These are phyloP conservation scores for Globomyces sp. DNA, from an alignment of 371 early-diverging fungal species.

Conservation along the genomic window DNA sequence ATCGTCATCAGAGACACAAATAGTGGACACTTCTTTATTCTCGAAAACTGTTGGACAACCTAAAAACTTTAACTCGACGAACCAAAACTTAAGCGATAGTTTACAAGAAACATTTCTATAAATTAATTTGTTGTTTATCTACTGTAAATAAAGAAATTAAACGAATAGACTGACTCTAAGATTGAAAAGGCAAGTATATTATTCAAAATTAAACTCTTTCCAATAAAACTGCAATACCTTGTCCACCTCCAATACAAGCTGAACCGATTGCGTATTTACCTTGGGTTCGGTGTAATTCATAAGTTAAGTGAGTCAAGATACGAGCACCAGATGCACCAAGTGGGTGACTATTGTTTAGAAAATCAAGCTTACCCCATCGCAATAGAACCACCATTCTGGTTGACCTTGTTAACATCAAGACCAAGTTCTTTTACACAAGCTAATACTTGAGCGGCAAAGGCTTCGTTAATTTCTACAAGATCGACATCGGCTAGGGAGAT, in stretches of 20 bases:
- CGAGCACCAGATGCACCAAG: slow-evolving; percentile 95
- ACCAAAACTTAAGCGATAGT: too few relatives aligned
- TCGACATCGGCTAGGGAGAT: slow-evolving; percentile 83
- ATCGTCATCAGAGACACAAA: too few relatives aligned
- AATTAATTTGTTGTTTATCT: too few relatives aligned
- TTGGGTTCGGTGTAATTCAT: slow-evolving; percentile 76
- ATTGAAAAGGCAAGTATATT: too few relatives aligned
- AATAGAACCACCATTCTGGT: slow-evolving; percentile 93
- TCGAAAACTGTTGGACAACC: too few relatives aligned
- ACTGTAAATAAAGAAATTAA: too few relatives aligned
- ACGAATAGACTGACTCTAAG: too few relatives aligned
- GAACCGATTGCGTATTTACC: slow-evolving; percentile 88
- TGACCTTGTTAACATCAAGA: slow-evolving; percentile 74
- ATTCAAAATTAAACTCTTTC: slow-evolving; percentile 13
- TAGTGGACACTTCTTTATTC: too few relatives aligned
- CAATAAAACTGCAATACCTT: slow-evolving; percentile 24
- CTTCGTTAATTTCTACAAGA: slow-evolving; percentile 96
- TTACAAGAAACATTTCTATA: too few relatives aligned
- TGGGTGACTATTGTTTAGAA: slow-evolving; percentile 67
- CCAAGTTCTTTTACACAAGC: slow-evolving; percentile 88
- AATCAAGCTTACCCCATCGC: slow-evolving; percentile 58
- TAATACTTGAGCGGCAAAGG: slow-evolving; percentile 93
- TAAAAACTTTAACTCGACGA: too few relatives aligned
- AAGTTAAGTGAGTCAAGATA: slow-evolving; percentile 84
- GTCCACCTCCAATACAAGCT: slow-evolving; percentile 73